Conservation (phyloP, 1,139 yeast genomes). For the Geotrichum klebahnii region DNA sequence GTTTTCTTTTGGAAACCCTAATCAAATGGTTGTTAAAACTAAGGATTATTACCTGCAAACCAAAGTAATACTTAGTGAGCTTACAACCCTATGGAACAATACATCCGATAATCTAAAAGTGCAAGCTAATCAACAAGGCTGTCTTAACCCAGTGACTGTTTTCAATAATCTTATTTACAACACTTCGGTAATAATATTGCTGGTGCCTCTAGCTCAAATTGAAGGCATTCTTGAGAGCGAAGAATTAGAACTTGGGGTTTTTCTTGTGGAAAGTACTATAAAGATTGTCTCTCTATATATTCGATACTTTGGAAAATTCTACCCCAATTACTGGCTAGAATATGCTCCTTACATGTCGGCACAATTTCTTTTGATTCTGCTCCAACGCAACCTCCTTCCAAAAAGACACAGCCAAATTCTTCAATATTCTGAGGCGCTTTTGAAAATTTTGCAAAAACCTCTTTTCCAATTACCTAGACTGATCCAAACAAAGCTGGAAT, state of each 20-base stretch:
- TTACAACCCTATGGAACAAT: conserved; percentile 12
- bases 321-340: conserved; percentile 20
- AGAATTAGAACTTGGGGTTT: conserved; percentile 8
- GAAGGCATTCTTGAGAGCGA: background rate
- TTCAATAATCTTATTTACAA: conserved; percentile 15
- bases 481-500: background rate
- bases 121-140: background rate
- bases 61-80: conserved; percentile 5
- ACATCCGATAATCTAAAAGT: conserved; percentile 12
- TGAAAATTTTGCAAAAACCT: conserved; percentile 8
- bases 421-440: conserved; percentile 1
- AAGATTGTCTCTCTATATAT: conserved; percentile 8
- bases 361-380: conserved; percentile 7
- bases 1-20: background rate
- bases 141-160: conserved; percentile 16
- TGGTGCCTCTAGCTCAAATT: conserved; percentile 4
- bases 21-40: background rate
- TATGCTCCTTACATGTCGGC: conserved; percentile 16
- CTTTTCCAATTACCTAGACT: conserved; percentile 7
- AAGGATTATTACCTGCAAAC: conserved; percentile 5
- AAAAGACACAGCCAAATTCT: conserved; percentile 2
- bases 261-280: conserved; percentile 8
- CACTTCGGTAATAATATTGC: conserved; percentile 4
- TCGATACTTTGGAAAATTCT: conserved; percentile 14
- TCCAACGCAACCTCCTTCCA: conserved; percentile 3